A percentile compares a stretch with the other conserved stretches of the same genome.
Conservation (phyloP, 2,329 filamentous ascomycete species). For the Akanthomyces muscarius region DNA sequence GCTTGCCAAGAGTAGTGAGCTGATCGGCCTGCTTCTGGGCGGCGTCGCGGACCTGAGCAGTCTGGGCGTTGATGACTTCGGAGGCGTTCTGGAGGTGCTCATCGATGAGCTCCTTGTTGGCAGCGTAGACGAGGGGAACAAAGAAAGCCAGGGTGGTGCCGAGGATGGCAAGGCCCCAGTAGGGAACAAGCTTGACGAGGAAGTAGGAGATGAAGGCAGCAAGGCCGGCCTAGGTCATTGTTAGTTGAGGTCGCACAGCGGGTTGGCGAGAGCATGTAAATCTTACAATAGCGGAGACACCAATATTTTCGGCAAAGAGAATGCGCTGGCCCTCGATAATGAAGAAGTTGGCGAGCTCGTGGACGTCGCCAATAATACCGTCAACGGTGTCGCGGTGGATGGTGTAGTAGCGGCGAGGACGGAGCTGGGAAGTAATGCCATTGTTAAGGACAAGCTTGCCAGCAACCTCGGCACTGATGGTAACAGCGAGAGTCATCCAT, state of each 20-base stretch:
- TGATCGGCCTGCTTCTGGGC: constrained; percentile 62
- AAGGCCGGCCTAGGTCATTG: constrained; percentile 47
- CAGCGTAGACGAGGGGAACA: constrained; percentile 59
- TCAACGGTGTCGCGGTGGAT: constrained; percentile 60
- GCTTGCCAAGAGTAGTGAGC: constrained; percentile 60
- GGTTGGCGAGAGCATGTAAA: background rate
- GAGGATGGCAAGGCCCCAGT: constrained; percentile 64
- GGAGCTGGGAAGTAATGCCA: constrained; percentile 61
- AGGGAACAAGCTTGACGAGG: constrained; percentile 64
- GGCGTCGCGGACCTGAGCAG: constrained; percentile 56
- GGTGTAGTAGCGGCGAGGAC: constrained; percentile 65
- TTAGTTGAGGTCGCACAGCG: constrained; percentile 20
- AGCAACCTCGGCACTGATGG: constrained; percentile 55
- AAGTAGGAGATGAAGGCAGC: constrained; percentile 63
- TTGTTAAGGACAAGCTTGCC: constrained; percentile 59
- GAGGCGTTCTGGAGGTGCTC: constrained; percentile 55
- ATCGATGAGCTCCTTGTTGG: constrained; percentile 68
- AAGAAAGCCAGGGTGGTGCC: constrained; percentile 57
- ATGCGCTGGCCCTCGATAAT: constrained; percentile 67
- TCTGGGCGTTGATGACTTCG: constrained; percentile 58
- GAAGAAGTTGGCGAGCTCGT: constrained; percentile 69
- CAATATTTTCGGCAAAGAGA: constrained; percentile 63
- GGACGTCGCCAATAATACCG: constrained; percentile 56
- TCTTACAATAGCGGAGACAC: constrained; percentile 56
- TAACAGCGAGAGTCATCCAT: constrained; percentile 58